These are phyloP conservation scores for Boletus sp. DNA, from an alignment of 1,284 basidiomycete species.

Conservation along the genomic window DNA sequence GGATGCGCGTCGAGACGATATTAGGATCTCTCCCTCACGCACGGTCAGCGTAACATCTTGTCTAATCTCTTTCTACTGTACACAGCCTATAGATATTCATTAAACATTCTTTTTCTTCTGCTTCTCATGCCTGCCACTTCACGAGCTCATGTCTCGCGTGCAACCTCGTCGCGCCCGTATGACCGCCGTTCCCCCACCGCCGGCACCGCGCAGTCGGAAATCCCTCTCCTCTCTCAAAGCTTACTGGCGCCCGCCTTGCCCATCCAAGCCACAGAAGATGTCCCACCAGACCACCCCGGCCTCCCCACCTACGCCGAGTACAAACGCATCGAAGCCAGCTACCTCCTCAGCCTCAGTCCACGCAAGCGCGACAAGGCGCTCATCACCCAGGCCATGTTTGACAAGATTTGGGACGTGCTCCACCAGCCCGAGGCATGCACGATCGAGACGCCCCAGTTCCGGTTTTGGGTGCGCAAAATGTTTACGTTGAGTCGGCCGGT, in stretches of 20 bases:
- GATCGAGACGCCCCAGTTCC: slow-evolving; percentile 59
- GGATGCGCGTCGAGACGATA: slow-evolving; percentile 10
- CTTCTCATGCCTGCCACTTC: slow-evolving; percentile 24
- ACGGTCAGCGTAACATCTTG: slow-evolving; percentile 10
- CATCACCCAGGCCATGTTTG: slow-evolving; percentile 64
- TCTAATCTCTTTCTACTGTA: slow-evolving; percentile 24
- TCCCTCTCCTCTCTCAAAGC: not conserved
- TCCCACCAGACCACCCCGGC: slow-evolving; percentile 38
- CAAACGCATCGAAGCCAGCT: slow-evolving; percentile 49
- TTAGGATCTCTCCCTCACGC: not conserved
- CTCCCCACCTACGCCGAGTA: slow-evolving; percentile 57
- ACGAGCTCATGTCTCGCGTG: slow-evolving; percentile 15
- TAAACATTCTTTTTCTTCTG: slow-evolving; percentile 10
- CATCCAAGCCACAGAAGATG: not conserved
- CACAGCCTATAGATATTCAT: slow-evolving; percentile 29
- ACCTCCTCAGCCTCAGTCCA: slow-evolving; percentile 51
- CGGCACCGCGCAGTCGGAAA: slow-evolving; percentile 7
- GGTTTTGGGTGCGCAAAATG: slow-evolving; percentile 80
- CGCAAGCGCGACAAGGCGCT: slow-evolving; percentile 65
- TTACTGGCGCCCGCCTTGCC: slow-evolving; percentile 1
- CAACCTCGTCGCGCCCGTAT: slow-evolving; percentile 25
- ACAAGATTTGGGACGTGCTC: slow-evolving; percentile 64
- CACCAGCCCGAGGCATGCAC: slow-evolving; percentile 42
- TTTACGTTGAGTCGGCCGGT: slow-evolving; percentile 48
- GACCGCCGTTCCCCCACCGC: slow-evolving; percentile 17